Conservation (phyloP, 2,329 filamentous ascomycete genomes). For the Pseudogymnoascus sp. region DNA sequence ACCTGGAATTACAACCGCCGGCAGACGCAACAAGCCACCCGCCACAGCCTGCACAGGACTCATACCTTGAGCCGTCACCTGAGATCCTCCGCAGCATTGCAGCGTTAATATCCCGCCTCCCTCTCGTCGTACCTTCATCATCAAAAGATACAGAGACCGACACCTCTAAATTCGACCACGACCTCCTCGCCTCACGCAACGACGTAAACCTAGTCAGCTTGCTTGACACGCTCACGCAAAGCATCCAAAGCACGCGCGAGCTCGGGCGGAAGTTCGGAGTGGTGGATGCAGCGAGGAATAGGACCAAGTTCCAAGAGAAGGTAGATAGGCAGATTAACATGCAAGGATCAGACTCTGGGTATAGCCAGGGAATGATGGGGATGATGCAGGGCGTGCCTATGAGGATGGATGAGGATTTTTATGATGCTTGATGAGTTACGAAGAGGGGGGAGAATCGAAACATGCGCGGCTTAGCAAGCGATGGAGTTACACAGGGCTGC, state of each 20-base stretch:
- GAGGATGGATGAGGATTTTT: conserved; percentile 3
- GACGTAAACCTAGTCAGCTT: conserved; percentile 75
- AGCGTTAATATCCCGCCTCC: conserved; percentile 74
- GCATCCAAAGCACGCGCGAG: conserved; percentile 62
- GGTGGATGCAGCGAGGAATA: conserved; percentile 38
- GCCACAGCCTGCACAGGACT: conserved; percentile 22
- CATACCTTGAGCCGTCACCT: conserved; percentile 44
- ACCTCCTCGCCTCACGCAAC: conserved; percentile 71
- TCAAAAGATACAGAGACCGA: conserved; percentile 37
- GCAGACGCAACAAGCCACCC: not conserved
- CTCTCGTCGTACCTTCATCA: conserved; percentile 63
- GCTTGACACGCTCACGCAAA: conserved; percentile 67
- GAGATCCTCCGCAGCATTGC: conserved; percentile 79
- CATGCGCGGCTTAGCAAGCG: not conserved
- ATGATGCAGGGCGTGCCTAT: not conserved
- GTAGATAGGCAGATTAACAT: not conserved
- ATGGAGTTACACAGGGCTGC: conserved; percentile 2
- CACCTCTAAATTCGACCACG: conserved; percentile 55
- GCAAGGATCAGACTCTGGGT: not conserved
- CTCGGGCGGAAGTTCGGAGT: conserved; percentile 67
- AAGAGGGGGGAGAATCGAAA: not conserved
- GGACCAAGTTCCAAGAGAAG: conserved; percentile 6
- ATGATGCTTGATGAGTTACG: conserved; percentile 4
- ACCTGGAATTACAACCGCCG: conserved; percentile 65
- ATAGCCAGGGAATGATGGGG: not conserved